Evolutionary conservation across 176 grass and related monocot genomes (phyloP).

Genomic region (Oryza meyeriana): DNA sequence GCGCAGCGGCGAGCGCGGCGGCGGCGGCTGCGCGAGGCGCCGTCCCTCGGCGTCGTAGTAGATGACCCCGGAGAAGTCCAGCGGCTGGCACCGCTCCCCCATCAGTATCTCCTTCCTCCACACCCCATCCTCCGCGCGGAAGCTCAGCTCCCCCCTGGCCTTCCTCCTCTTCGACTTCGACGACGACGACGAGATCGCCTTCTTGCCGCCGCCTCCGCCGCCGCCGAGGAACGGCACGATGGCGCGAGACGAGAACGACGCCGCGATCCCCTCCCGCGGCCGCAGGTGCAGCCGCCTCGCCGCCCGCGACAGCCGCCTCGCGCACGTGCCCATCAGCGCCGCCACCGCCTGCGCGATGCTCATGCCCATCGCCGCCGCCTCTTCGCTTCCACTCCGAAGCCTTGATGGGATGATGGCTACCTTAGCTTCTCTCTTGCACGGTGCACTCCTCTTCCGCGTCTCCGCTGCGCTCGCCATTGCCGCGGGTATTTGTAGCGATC

Average conservation of each 20-base stretch:
- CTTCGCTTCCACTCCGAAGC: background rate
- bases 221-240: slow-evolving; percentile 44
- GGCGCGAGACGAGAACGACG: slow-evolving; percentile 35
- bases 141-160: background rate
- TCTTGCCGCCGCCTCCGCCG: slow-evolving; percentile 13
- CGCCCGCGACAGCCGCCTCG: slow-evolving; percentile 46
- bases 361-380: slow-evolving; percentile 41
- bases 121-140: slow-evolving; percentile 40
- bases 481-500: slow-evolving; percentile 37
- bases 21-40: slow-evolving; percentile 44
- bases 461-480: slow-evolving; percentile 15
- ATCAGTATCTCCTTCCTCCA: slow-evolving; percentile 81
- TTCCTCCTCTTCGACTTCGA: background rate
- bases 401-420: background rate
- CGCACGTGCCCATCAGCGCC: slow-evolving; percentile 51
- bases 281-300: slow-evolving; percentile 39
- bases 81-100: slow-evolving; percentile 81
- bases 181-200: slow-evolving; percentile 13
- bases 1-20: slow-evolving; percentile 65
- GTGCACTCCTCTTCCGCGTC: background rate
- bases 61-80: slow-evolving; percentile 86
- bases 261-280: slow-evolving; percentile 13
- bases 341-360: slow-evolving; percentile 52
- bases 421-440: background rate
- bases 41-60: slow-evolving; percentile 78